Percentiles rank a stretch among this genome's conserved stretches.
Conservation (phyloP, 768 basidiomycete genomes). For the Phaeotremella fagi region DNA sequence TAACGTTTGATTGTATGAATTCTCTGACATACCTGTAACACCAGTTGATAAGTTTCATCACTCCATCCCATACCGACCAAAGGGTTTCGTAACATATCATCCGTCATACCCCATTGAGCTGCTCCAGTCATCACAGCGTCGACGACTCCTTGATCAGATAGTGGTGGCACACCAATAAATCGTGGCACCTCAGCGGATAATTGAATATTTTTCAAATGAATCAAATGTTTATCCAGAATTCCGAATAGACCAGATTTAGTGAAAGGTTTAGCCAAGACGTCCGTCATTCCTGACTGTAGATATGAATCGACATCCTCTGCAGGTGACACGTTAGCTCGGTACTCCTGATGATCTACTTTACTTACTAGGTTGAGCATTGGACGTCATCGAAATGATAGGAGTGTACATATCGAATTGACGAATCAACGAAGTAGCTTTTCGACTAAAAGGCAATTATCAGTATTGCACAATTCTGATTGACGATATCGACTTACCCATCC, state of each 20-base stretch:
- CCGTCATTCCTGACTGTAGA: slow-evolving; percentile 71
- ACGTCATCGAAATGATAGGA: slow-evolving; percentile 98
- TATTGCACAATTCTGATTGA: neutral
- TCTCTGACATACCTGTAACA: slow-evolving; percentile 56
- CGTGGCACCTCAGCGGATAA: slow-evolving; percentile 63
- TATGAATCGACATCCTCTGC: slow-evolving; percentile 43
- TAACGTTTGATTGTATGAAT: neutral
- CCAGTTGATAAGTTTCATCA: slow-evolving; percentile 79
- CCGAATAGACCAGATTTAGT: slow-evolving; percentile 85
- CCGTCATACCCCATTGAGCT: slow-evolving; percentile 11
- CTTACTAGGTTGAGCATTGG: slow-evolving; percentile 86
- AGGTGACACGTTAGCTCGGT: neutral
- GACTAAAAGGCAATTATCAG: slow-evolving; percentile 12
- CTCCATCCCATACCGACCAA: slow-evolving; percentile 80
- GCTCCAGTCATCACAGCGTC: slow-evolving; percentile 37
- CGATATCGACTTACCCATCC: slow-evolving; percentile 51
- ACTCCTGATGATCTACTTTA: neutral
- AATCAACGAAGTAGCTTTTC: slow-evolving; percentile 76
- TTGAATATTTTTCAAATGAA: slow-evolving; percentile 80
- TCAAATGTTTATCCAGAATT: slow-evolving; percentile 93
- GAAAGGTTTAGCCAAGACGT: slow-evolving; percentile 93
- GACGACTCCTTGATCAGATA: slow-evolving; percentile 46
- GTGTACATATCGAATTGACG: slow-evolving; percentile 92
- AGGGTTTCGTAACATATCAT: slow-evolving; percentile 55
- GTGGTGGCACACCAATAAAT: slow-evolving; percentile 60